Conservation (phyloP, 1,139 yeast genomes). For the Saccharomyces hybrid region DNA sequence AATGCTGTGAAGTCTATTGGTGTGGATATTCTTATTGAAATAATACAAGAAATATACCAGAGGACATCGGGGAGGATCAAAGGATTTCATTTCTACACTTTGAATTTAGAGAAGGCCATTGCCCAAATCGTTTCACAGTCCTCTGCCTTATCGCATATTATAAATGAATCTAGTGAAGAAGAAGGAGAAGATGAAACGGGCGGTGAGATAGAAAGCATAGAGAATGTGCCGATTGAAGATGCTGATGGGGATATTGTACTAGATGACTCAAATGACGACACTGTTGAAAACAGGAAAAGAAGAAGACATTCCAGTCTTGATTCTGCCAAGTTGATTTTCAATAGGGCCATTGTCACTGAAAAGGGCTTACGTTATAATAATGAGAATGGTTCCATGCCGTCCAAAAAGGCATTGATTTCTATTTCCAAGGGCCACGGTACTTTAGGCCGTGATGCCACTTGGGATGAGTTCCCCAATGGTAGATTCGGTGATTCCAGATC, state of each 20-base stretch:
- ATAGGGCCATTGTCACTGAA: conserved; percentile 16
- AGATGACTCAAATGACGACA: conserved; percentile 15
- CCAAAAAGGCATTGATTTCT: conserved; percentile 55
- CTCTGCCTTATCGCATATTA: conserved; percentile 37
- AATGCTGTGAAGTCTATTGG: conserved; percentile 83
- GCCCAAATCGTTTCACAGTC: conserved; percentile 74
- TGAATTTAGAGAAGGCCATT: conserved; percentile 83
- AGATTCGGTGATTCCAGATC: conserved; percentile 96
- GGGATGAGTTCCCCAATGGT: conserved; percentile 99
- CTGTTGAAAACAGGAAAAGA: conserved; percentile 18
- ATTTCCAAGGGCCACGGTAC: conserved; percentile 82
- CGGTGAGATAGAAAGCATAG: conserved; percentile 31
- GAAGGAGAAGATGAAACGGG: conserved; percentile 30
- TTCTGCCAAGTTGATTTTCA: conserved; percentile 18
- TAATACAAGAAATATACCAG: conserved; percentile 49
- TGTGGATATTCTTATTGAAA: conserved; percentile 59
- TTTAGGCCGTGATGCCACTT: conserved; percentile 84
- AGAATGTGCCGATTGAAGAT: conserved; percentile 24
- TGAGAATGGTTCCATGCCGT: conserved; percentile 24
- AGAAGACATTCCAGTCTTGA: conserved; percentile 28
- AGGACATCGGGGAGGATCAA: conserved; percentile 50
- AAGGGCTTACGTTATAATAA: conserved; percentile 3
- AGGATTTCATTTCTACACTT: conserved; percentile 86
- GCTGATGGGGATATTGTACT: conserved; percentile 21
- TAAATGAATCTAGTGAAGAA: conserved; percentile 29